Evolutionary conservation across 176 grass and related monocot genomes (phyloP), one percentile per base, ranked within the genome.

Genomic region (Zoysia pacifica): DNA sequence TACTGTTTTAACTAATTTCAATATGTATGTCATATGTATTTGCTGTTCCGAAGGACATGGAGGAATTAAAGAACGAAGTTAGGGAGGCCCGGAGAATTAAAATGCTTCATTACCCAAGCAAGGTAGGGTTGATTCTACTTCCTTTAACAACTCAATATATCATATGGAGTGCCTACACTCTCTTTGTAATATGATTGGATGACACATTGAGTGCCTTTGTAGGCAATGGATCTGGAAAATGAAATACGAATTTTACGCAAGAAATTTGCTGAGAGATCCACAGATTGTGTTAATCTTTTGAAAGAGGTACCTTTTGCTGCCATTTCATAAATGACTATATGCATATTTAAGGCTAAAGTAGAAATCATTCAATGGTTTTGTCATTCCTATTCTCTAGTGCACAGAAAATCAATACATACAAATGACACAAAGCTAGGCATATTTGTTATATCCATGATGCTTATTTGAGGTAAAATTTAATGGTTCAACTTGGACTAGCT

Each of bases 181-280:
- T 74, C 10, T 64, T 62, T 42, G 15, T 53, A 14, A 9, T 79
- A 62, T 47, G 11, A 46, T 28, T 4, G 20, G 46, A 86, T 79
- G 59, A 41, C n/a, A 65, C 48, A 44, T 63, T 74, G 62, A 49
- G 2, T 55, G 44, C 67, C 75, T 84, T 70, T 80, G 44, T 69
- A 97, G 93, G 93, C 89, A 82, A 97, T 97, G 93, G 90, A 97
- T 85, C 79, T 97, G 85, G 85, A 88, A 90, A 87, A 88, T 93
- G 93, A 96, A 82, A 90, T 93, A 55, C 77, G 79, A 79, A 78
- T 81, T 69, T 90, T 97, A 51, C 85, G 87, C 12, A 86, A 83
- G 77, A 91, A 62, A 13, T 80, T 93, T 20, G 58, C 75, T 78
- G 90, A 90, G 83, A 97, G 85, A 72, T 90, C 87, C 9, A 46